Percentiles rank a stretch among this genome's conserved stretches.
Conservation (phyloP, 2,329 filamentous ascomycete genomes). For the Penicillium rolfsii region DNA sequence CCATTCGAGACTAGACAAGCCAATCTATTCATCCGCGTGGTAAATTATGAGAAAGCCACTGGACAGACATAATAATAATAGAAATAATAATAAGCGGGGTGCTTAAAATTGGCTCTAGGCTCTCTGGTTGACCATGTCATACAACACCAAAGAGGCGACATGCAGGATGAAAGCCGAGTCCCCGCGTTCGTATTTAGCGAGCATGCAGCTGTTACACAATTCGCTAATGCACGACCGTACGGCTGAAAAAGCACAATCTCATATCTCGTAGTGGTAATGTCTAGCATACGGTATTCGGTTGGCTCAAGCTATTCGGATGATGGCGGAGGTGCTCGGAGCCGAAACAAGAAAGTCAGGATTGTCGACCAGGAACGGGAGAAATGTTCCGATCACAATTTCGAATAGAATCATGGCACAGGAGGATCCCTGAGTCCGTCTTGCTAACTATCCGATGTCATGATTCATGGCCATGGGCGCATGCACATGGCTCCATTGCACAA, state of each 20-base stretch:
- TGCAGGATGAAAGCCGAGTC: neutral
- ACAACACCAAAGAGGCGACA: neutral
- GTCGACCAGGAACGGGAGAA: neutral
- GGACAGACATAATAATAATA: neutral
- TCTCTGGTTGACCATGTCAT: neutral
- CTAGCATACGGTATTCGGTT: neutral
- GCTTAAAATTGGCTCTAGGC: neutral
- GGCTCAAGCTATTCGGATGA: neutral
- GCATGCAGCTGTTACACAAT: neutral
- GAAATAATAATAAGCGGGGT: neutral
- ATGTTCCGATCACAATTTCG: neutral
- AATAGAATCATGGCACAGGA: no score
- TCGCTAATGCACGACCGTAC: neutral
- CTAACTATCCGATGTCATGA: conserved; percentile 5
- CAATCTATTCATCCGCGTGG: neutral
- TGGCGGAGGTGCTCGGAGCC: neutral
- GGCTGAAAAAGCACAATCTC: neutral
- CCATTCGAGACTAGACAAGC: neutral
- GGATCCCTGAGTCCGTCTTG: neutral
- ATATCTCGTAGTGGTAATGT: neutral
- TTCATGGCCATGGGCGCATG: conserved; percentile 11
- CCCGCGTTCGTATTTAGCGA: neutral
- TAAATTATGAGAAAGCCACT: neutral
- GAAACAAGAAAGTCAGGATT: neutral
- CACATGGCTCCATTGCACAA: neutral